A percentile compares a stretch with the other conserved stretches of the same genome.
Evolutionary conservation across 2,329 filamentous ascomycete genomes (phyloP).

Genomic region (Onygena corvina): DNA sequence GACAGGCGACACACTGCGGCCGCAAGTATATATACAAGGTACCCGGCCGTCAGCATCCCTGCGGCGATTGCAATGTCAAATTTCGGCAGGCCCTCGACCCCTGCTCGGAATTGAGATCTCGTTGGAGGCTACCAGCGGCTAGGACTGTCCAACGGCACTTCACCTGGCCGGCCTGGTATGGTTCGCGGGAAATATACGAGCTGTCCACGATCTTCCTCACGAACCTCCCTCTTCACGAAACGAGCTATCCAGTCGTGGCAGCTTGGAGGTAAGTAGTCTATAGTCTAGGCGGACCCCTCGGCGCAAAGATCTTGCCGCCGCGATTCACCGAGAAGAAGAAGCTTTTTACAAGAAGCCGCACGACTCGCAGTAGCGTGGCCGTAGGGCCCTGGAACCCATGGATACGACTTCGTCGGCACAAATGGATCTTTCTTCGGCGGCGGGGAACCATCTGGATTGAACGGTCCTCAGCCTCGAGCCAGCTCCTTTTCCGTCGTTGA

Average conservation of each 20-base stretch:
- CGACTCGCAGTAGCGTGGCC: constrained; percentile 1
- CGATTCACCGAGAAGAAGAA: constrained; percentile 5
- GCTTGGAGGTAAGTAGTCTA: too few species aligned
- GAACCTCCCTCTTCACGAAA: neutral
- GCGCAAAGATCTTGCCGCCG: neutral
- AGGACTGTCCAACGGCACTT: neutral
- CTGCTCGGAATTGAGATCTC: neutral
- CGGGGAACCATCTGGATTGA: neutral
- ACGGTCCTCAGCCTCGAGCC: neutral
- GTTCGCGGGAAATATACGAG: neutral
- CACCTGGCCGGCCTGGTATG: neutral
- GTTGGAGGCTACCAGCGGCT: constrained; percentile 5
- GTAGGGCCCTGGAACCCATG: neutral
- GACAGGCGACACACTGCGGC: neutral
- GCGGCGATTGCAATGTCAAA: constrained; percentile 2
- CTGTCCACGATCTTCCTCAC: neutral
- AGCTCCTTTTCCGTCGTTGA: neutral
- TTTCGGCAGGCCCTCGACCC: neutral
- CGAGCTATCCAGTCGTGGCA: neutral
- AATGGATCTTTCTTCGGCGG: neutral
- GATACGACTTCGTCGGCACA: neutral
- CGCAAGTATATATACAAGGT: neutral
- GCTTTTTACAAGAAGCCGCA: constrained; percentile 5
- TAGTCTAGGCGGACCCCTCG: constrained; percentile 3
- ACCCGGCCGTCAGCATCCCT: neutral